Evolutionary conservation across 2,329 filamentous ascomycete genomes (phyloP), one percentile per base, ranked within the genome.

Genomic region (Sporothrix luriei): DNA sequence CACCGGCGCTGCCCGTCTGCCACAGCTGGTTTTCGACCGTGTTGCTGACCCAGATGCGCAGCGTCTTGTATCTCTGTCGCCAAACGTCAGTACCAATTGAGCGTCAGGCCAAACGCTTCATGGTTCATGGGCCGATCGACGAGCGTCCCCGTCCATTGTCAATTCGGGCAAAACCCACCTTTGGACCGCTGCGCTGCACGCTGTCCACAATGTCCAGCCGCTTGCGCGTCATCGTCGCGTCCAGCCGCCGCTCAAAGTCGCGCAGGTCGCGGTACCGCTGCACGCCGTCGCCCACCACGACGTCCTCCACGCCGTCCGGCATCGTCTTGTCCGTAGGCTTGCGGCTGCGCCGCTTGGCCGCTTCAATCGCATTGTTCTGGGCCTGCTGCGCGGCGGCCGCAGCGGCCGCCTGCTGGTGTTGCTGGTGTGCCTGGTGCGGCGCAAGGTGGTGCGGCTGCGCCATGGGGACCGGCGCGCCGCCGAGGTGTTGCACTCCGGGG

Each of bases 261-360:
- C 93, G 88, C 77, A 99, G 81, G 70, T 91, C 88, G 76, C 89
- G 90, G 82, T 99, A 99, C 74, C 92, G 87, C 77, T 90, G 84
- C 57, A 91, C 93, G 51, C 91, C 90, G 78, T 97, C 91, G 72
- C 91, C 93, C 73, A 97, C 88, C 72, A 93, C 87, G 73, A 91
- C 87, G 62, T 93, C 89, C 75, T 96, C 94, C 57, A 97, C 85
- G 69, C 92, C 93, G 73, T 98, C 94, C 51, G 95, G 94, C 33
- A 99, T 88, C 75, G 93, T 95, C 84, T 93, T 97, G 80, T 99
- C 95, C 70, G 93, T 97, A 1, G 95, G 95, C 80, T 94, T 96
- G 77, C 90, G 89, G 77, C 92, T 93, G 74, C 92, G 89, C 72
- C 93, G 88, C 79, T 94, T 93, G 59, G 91, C 89, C 73, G 88